Conservation (phyloP, 179 eudicot genomes). For the Camellia oleifera region DNA sequence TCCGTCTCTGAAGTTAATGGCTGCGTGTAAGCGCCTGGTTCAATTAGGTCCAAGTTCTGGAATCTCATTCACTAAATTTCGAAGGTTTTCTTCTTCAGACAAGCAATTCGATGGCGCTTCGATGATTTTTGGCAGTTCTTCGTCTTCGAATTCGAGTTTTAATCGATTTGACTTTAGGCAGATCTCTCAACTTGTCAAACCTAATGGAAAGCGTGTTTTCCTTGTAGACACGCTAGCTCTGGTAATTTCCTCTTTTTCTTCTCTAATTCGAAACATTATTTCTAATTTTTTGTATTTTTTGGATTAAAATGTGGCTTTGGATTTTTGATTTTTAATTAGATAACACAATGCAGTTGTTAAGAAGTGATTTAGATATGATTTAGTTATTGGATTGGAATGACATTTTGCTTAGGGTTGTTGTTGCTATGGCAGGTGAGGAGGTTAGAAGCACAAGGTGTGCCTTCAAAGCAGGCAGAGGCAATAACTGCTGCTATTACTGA, state of each 20-base stretch:
- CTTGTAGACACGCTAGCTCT: slow-evolving; percentile 66
- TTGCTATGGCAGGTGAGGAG: slow-evolving; percentile 49
- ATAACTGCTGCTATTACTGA: slow-evolving; percentile 70
- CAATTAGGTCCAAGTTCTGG: slow-evolving; percentile 16
- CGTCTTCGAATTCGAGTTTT: slow-evolving; percentile 8
- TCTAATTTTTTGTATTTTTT: too few species aligned
- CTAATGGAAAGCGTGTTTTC: slow-evolving; percentile 47
- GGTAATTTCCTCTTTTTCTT: slow-evolving; percentile 28
- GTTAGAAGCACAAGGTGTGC: slow-evolving; percentile 77
- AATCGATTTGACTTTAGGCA: slow-evolving; percentile 22
- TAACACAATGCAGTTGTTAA: background rate
- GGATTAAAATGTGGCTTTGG: too few species aligned
- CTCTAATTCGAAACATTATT: background rate
- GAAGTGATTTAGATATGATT: slow-evolving; percentile 1
- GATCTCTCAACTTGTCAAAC: slow-evolving; percentile 46
- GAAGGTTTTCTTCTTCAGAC: slow-evolving; percentile 14
- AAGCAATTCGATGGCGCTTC: slow-evolving; percentile 14
- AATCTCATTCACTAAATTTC: background rate
- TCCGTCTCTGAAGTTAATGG: slow-evolving; percentile 4
- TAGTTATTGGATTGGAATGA: background rate
- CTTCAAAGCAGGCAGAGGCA: slow-evolving; percentile 81
- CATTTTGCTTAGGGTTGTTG: background rate
- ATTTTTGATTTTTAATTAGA: background rate
- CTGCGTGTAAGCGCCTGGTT: slow-evolving; percentile 18
- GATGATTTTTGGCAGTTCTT: background rate